A percentile compares a stretch with the other conserved stretches of the same genome.
Evolutionary conservation across 805 yeast species (phyloP).

Genomic region (Geotrichum ghanense): DNA sequence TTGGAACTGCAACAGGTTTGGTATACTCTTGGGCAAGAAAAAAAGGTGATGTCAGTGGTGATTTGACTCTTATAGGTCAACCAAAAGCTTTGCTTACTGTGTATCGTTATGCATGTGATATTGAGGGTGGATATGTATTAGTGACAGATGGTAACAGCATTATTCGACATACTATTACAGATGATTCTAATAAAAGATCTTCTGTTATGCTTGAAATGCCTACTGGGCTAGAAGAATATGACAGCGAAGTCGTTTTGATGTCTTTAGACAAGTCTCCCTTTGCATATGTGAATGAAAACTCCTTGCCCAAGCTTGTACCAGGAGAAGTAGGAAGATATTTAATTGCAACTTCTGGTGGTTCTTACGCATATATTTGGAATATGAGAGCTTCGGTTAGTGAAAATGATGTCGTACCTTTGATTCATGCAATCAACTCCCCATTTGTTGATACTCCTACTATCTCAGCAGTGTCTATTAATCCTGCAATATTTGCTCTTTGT

Average conservation of each 20-base stretch:
- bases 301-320: conserved; percentile 9
- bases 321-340: conserved; percentile 13
- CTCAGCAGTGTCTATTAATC: conserved; percentile 20
- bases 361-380: conserved; percentile 12
- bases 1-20: conserved; percentile 7
- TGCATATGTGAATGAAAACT: conserved; percentile 3
- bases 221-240: conserved; percentile 2
- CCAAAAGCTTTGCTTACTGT: neutral
- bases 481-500: conserved; percentile 20
- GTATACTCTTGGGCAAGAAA: conserved; percentile 4
- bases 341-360: conserved; percentile 13
- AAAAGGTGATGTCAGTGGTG: conserved; percentile 1
- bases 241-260: conserved; percentile 8
- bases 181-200: conserved; percentile 4
- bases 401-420: conserved; percentile 5
- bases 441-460: conserved; percentile 9
- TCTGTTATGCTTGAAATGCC: conserved; percentile 2
- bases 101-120: neutral
- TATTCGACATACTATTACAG: neutral
- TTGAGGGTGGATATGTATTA: neutral
- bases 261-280: conserved; percentile 14
- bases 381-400: conserved; percentile 3
- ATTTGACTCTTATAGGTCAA: conserved; percentile 2
- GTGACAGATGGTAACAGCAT: neutral
- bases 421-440: conserved; percentile 11